Evolutionary conservation across 176 grass and related monocot genomes (phyloP), one percentile per base, ranked within the genome.

Genomic region (Themeda triandra): DNA sequence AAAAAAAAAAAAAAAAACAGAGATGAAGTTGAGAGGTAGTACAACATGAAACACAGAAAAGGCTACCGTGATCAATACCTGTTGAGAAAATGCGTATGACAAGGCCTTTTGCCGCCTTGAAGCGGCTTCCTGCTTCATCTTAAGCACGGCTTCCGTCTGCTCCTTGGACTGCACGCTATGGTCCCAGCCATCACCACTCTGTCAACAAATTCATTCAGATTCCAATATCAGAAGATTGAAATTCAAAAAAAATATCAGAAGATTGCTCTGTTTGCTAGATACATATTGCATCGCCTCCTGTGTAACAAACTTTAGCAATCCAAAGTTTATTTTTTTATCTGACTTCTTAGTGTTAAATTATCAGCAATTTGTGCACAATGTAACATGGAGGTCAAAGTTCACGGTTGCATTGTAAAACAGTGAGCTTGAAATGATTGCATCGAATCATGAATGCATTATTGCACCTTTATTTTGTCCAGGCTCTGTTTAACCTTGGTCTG

Each of bases 81-180:
- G 93, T 79, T 89, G 78, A 83, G 89, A 95, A 74, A 93, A 95
- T 53, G 96, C 93, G 35, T 98, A 98, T 1, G 96, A 79, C 35
- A 98, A 46, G 0, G 96, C 77, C 68, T 81, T 80, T 27, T 95
- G 92, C 82, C 93, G 83, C 89, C 91, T 91, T 6, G 86, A 62
- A 65, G 91, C 80, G 0, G 96, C 96, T 56, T 94, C 89, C 3
- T 94, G 93, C 27, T 93, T 95, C 83, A 87, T 89, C 13, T 72
- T 13, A 10, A 93, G 13, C 40, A 66, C 85, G 41, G 80, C 74
- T 36, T 87, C 93, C 35, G 91, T 87, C 73, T 98, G 85, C 80
- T 98, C 93, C 78, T 90, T 95, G 13, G 93, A 89, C 37, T 95
- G 91, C 42, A 90, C 63, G 75, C 91, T 92, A 32, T 66, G 84